Evolutionary conservation across 495 filamentous ascomycete species (phyloP).

Genomic region (Barbatosphaeria neglecta): DNA sequence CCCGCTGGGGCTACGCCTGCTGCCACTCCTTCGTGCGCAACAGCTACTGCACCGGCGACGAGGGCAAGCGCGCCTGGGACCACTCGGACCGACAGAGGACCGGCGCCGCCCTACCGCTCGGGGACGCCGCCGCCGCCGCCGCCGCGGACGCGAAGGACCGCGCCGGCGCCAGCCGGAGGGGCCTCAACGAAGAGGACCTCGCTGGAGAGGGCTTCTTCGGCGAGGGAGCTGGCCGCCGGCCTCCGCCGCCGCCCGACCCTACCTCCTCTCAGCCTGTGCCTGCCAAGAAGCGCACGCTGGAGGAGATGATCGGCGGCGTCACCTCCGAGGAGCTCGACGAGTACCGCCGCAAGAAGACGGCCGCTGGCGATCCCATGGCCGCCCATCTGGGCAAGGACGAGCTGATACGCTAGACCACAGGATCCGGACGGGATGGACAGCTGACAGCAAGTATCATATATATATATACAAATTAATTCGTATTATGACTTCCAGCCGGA

Average conservation of each 20-base stretch:
- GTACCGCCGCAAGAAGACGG: conserved; percentile 60
- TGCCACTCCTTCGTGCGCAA: conserved; percentile 91
- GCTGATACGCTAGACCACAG: conserved; percentile 5
- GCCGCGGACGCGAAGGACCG: conserved; percentile 10
- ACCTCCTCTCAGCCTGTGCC: too few relatives aligned
- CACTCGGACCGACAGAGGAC: conserved; percentile 49
- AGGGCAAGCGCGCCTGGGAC: conserved; percentile 63
- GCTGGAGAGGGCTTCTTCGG: too few relatives aligned
- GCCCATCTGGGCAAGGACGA: conserved; percentile 43
- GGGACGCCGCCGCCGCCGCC: conserved; percentile 12
- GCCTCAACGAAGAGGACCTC: conserved; percentile 18
- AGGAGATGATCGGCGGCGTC: conserved; percentile 65
- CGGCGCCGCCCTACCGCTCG: conserved; percentile 31
- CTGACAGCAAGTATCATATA: too few relatives aligned
- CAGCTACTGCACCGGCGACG: conserved; percentile 90
- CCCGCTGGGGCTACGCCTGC: conserved; percentile 95
- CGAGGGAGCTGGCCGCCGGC: conserved; percentile 13
- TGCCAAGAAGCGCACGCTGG: conserved; percentile 58
- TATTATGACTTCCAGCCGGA: too few relatives aligned
- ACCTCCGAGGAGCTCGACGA: conserved; percentile 74
- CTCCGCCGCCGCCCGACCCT: too few relatives aligned
- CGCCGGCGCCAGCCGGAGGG: conserved; percentile 10
- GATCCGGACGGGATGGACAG: too few relatives aligned
- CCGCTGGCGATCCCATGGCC: conserved; percentile 77
- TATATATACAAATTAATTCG: too few relatives aligned